Evolutionary conservation across 2,329 filamentous ascomycete genomes (phyloP), one percentile per base, ranked within the genome.

Genomic region (Fusarium sp.): DNA sequence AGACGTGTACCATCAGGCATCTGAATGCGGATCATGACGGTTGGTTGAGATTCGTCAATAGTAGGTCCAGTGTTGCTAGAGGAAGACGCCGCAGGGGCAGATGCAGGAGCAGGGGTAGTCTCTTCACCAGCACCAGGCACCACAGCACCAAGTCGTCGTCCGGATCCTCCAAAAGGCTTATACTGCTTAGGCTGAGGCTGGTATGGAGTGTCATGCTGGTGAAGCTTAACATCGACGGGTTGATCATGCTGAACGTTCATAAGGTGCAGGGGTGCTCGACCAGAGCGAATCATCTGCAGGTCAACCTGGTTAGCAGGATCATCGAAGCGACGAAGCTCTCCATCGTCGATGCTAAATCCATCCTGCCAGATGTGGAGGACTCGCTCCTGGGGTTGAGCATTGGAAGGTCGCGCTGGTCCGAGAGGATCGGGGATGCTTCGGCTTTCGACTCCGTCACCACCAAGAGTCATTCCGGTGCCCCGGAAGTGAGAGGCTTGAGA

Each of bases 341-440:
- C 93, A 74, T 96, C 91, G 64, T 94, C 92, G 65, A 96, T 89
- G 69, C 91, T 95, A 81, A 96, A 95, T 13, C 93, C 93, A 76
- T 96, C 90, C 42, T 86, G 85, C 93, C 93, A 96, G 46, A 96
- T 85, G 75, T 95, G 92, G 58, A 96, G 84, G 10, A 88, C 86
- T 55, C 92, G 89, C 55, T 88, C 87, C 65, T 91, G 88, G 5
- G 86, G 85, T 33, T 85, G 81, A 2, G 77, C 68, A 14, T 69
- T 75, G n/a, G 72, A 40, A 9, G 75, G 29, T 23, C 69, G 71
- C 70, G 79, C 18, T 70, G 74, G 65, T 4, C 78, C 78, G 0
- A 67, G 79, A 27, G 90, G 87, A 69, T 92, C 89, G 44, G 89
- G 88, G 55, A 96, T 87, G 23, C 83, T 82, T 64, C 89, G 87